Evolutionary conservation across 345 rosid genomes (phyloP), one percentile per base, ranked within the genome.

Genomic region (Aquilaria malaccensis): DNA sequence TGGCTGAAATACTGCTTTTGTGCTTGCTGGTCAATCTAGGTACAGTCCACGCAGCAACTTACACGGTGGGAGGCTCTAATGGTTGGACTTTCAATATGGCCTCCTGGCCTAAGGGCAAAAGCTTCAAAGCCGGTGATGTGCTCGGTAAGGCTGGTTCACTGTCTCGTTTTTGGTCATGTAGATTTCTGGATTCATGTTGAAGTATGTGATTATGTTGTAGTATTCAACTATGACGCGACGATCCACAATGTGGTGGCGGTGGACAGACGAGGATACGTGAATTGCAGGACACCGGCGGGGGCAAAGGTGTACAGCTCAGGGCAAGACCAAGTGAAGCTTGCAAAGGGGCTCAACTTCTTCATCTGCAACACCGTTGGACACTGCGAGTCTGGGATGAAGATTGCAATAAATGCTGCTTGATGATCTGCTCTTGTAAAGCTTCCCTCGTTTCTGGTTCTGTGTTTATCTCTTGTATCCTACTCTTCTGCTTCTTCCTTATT

Each of bases 301-400:
- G 67, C 81, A 4, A 78, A 62, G 51, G 70, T 76, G 31, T 74
- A 49, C 32, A 72, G 13, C 2, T 76, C 85, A 7, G 88, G 88
- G 55, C 70, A 66, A 7, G 88, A 80, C 69, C 70, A 14, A 63
- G 54, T 83, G 3, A 71, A 55, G 64, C 67, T 83, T 62, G 74
- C 14, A 31, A 80, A 70, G 78, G 84, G 87, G 41, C 61, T 10
- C 12, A 83, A 77, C 65, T 83, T 64, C 73, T 83, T 80, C 79
- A 64, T 80, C n/a, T 80, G 87, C 76, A 73, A 33, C 69, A n/a
- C 59, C 31, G 59, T 73, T 11, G 78, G 83, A 0, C 87, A 83
- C 67, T 80, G 84, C 52, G 64, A 72, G 33, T 65, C 74, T 10
- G 81, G 79, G 2, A 80, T 83, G 87, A 80, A 80, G 76, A 76